These are phyloP conservation scores for Vanderwaltozyma verrucispora DNA, from an alignment of 805 yeast species.

Conservation along the genomic window DNA sequence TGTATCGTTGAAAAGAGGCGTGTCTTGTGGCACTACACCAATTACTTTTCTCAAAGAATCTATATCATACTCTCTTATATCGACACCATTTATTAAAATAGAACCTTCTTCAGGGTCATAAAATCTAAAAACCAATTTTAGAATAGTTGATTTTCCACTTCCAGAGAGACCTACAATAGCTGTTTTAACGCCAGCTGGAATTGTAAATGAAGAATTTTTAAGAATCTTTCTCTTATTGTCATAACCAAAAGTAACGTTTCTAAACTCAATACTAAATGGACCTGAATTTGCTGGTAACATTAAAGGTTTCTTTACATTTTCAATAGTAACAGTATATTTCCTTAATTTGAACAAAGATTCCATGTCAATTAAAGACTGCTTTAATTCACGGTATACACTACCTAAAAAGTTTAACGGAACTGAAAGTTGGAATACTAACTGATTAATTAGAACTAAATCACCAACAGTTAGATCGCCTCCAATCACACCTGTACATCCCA, in stretches of 20 bases:
- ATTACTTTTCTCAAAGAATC: conserved; percentile 63
- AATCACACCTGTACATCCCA: conserved; percentile 94
- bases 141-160: conserved; percentile 85
- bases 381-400: conserved; percentile 87
- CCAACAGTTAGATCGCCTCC: conserved; percentile 80
- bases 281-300: conserved; percentile 27
- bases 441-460: conserved; percentile 88
- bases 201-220: conserved; percentile 66
- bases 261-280: conserved; percentile 77
- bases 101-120: conserved; percentile 75
- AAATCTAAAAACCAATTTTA: conserved; percentile 77
- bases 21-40: conserved; percentile 97
- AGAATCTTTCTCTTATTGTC: conserved; percentile 82
- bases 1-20: conserved; percentile 89
- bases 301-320: conserved; percentile 56
- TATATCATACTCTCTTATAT: conserved; percentile 61
- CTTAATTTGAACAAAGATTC: conserved; percentile 85
- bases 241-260: conserved; percentile 88
- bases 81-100: conserved; percentile 81
- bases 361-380: conserved; percentile 91
- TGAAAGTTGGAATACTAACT: conserved; percentile 88
- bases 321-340: conserved; percentile 56
- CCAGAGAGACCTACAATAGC: conserved; percentile 98
- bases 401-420: conserved; percentile 94
- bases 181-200: conserved; percentile 84